Base-by-base conservation (phyloP, 306 rosid genomes). In the Fragaria nilgerrensis region DNA sequence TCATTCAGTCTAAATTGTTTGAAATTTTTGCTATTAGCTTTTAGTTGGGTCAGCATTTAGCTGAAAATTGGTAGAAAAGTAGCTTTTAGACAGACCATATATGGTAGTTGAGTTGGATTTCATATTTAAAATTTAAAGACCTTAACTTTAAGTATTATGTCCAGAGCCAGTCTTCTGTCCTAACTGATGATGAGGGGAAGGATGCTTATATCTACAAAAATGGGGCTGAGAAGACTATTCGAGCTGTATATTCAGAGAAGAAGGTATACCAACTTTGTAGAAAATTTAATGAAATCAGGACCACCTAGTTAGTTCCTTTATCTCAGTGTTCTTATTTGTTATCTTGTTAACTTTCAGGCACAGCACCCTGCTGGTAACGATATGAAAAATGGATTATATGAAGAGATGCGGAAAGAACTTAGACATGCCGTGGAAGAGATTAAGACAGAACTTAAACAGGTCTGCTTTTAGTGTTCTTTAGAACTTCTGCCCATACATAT, bases 111-210 rank as follows among this genome's bases (percentile, higher is more conserved):
- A 70, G 43, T 77, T 65, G 73, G 78, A 32, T 63, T 48, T 1
- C 5, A 25, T 1, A 47, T 63, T 19, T 32, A 2, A 5, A 29
- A 41, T 7, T 23, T 23, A 64, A 34, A 39, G 48, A 58, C 23
- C 10, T 39, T 55, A 22, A 36, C 44, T 61, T 70, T 48, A 39
- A 1, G 32, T 25, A 25, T 20, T 39, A 72, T 48, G n/a, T 64
- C 61, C 90, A 95, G 98, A 96, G 98, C 84, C 97, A 90, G 43
- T 92, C 99, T 66, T 95, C 96, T 16, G 90, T 92, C 80, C 84
- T 92, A 73, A 92, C 96, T 4, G 96, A 92, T 75, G 99, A 96
- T 79, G 96, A 92, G 81, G 97, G 92, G 73, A 85, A 76, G 89
- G 87, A 83, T 78, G 83, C 80, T 75, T 81, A 67, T 66, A 69